These are phyloP conservation scores for Colletotrichum cordylinicola DNA, from an alignment of 2,329 filamentous ascomycete genomes.

Conservation along the genomic window DNA sequence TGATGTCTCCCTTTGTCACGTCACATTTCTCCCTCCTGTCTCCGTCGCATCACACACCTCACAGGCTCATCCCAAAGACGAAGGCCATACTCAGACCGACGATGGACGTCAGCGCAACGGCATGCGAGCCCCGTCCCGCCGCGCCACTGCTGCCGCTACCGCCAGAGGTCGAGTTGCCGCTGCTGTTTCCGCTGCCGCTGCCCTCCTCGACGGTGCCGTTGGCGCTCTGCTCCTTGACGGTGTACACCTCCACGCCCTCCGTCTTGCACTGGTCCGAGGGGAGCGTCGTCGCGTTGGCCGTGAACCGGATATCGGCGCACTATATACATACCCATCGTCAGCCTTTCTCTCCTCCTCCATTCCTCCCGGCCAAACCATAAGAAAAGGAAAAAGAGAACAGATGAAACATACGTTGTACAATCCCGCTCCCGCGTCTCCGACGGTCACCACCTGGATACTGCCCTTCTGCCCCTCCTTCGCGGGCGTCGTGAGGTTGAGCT, in stretches of 20 bases:
- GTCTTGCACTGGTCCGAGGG: conserved; percentile 61
- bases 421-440: conserved; percentile 61
- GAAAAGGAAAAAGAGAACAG: neutral
- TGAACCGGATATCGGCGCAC: conserved; percentile 79
- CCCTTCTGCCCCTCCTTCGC: conserved; percentile 66
- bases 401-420: conserved; percentile 66
- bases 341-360: neutral
- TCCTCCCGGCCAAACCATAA: too few species aligned
- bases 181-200: conserved; percentile 12
- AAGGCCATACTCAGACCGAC: conserved; percentile 44
- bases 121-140: conserved; percentile 21
- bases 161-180: conserved; percentile 6
- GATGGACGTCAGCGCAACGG: conserved; percentile 36
- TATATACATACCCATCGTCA: conserved; percentile 33
- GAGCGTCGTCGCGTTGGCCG: conserved; percentile 51
- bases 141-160: conserved; percentile 19
- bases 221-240: conserved; percentile 33
- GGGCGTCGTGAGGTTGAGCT: conserved; percentile 58
- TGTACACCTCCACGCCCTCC: conserved; percentile 52
- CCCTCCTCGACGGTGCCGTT: conserved; percentile 21
- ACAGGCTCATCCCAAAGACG: conserved; percentile 41
- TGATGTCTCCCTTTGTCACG: neutral
- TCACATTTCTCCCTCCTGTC: neutral
- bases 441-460: conserved; percentile 73
- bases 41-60: conserved; percentile 4